These are phyloP conservation scores for Cordyceps fumosorosea DNA, from an alignment of 2,329 filamentous ascomycete species.

Conservation along the genomic window DNA sequence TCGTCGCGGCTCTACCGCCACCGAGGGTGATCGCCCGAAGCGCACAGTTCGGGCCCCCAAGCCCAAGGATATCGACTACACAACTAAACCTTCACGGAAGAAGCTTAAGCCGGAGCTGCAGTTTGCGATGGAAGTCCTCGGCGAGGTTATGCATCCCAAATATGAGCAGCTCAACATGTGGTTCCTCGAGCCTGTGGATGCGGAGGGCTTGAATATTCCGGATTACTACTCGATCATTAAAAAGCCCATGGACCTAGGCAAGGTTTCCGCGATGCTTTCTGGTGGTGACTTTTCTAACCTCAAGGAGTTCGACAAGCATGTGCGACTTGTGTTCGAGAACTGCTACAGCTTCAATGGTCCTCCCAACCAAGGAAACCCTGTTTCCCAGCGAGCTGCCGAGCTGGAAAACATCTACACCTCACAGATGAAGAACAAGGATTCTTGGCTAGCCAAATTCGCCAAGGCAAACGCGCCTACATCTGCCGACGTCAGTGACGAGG, in stretches of 20 bases:
- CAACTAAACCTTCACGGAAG: conserved; percentile 68
- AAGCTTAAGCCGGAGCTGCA: conserved; percentile 84
- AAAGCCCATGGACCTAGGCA: conserved; percentile 89
- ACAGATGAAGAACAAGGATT: conserved; percentile 71
- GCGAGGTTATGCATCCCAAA: conserved; percentile 69
- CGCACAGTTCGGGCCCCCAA: conserved; percentile 89
- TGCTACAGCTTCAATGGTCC: conserved; percentile 83
- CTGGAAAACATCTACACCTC: conserved; percentile 69
- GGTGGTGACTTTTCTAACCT: conserved; percentile 71
- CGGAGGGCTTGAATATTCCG: conserved; percentile 88
- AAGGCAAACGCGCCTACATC: conserved; percentile 43
- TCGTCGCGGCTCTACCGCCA: conserved; percentile 25
- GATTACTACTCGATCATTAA: conserved; percentile 92
- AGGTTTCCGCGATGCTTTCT: conserved; percentile 71
- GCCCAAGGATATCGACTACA: conserved; percentile 84
- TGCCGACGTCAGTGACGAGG: conserved; percentile 61
- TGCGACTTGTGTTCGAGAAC: conserved; percentile 79
- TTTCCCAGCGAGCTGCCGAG: conserved; percentile 64
- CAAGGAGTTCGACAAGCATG: conserved; percentile 80
- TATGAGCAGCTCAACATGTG: conserved; percentile 61
- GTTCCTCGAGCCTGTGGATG: conserved; percentile 82
- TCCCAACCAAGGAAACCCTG: conserved; percentile 53
- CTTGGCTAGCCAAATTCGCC: conserved; percentile 73
- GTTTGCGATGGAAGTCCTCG: conserved; percentile 78
- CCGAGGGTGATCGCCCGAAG: conserved; percentile 74